Base-by-base conservation (phyloP, 2,329 filamentous ascomycete genomes). In the Macrophomina phaseolina region DNA sequence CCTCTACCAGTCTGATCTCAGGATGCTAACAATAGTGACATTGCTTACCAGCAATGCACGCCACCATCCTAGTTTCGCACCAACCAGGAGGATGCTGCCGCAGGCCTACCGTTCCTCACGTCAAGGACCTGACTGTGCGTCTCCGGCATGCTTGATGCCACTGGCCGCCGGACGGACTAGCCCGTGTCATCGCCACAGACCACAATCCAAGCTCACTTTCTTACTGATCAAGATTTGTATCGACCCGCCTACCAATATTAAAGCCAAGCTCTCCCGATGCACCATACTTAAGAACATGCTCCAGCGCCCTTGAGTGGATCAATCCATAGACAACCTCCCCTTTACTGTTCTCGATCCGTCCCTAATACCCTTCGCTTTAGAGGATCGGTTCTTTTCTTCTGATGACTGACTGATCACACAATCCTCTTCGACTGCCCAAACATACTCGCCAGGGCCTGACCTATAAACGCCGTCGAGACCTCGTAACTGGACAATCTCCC, bases 121-220 rank as follows among this genome's bases (percentile, higher is more conserved):
- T 78, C 77, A 78, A 79, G 73, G 74, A 74, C 76, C 72, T 73
- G 76, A 73, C 73, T 77, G 74, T 77, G 77, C 75, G 73, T 76
- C 73, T 75, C 75, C 76, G 75, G 77, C 73, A 74, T 69, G 65
- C 65, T 68, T 66, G 53, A 68, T 61, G 67, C 73, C 75, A 74
- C 72, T 76, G 74, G 74, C 67, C 72, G 71, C 71, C 74, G 72
- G 75, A 56, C 56, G 58, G 56, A 42, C 65, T 77, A 76, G 74
- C 73, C 73, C 73, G 72, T 75, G 73, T 67, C 48, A 62, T 67
- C 56, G 56, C 58, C 58, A 62, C 55, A 60, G 56, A 16, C 51
- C 40, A 55, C 46, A 67, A 58, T 32, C 46, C 56, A 62, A 23
- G 65, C 65, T 67, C 58, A 45, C 48, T 28, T 38, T 55, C 34